A percentile compares a stretch with the other conserved stretches of the same genome.
phyloP scores from a whole-genome alignment of 805 yeast genomes.

The Candida maesae region DNA sequence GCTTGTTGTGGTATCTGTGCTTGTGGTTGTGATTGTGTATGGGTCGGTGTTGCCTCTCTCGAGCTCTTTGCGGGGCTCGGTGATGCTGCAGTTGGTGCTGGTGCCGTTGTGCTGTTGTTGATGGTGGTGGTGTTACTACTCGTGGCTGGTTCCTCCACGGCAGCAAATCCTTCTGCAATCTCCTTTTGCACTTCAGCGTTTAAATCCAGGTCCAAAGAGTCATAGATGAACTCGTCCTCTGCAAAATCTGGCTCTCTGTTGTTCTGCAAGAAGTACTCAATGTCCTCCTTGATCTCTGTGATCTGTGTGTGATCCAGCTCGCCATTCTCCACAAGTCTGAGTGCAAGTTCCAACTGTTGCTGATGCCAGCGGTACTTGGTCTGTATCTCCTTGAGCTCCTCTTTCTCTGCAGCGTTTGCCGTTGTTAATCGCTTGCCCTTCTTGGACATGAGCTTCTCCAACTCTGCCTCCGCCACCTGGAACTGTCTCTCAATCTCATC shows the following conservation, averaged over 20 bases:
- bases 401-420: constrained; percentile 51
- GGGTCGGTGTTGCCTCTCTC: constrained; percentile 3
- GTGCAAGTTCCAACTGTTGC: constrained; percentile 68
- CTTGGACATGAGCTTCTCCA: constrained; percentile 49
- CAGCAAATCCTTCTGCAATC: constrained; percentile 34
- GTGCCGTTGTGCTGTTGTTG: background rate
- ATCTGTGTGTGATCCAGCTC: constrained; percentile 72
- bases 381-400: constrained; percentile 56
- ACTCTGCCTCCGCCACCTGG: constrained; percentile 72
- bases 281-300: constrained; percentile 78
- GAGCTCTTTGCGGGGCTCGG: constrained; percentile 10
- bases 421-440: constrained; percentile 46
- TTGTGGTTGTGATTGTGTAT: background rate
- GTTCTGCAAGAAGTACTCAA: constrained; percentile 86
- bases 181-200: constrained; percentile 46
- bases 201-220: constrained; percentile 69
- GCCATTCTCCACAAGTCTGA: constrained; percentile 76
- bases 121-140: background rate
- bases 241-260: constrained; percentile 89
- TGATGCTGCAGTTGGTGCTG: background rate
- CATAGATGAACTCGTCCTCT: constrained; percentile 91
- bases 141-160: constrained; percentile 5
- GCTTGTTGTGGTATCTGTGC: too few species aligned
- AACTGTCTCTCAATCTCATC: constrained; percentile 79
- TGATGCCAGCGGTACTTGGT: constrained; percentile 80